Conservation (phyloP, 2,329 filamentous ascomycete species). For the Cladosporium sp. region DNA sequence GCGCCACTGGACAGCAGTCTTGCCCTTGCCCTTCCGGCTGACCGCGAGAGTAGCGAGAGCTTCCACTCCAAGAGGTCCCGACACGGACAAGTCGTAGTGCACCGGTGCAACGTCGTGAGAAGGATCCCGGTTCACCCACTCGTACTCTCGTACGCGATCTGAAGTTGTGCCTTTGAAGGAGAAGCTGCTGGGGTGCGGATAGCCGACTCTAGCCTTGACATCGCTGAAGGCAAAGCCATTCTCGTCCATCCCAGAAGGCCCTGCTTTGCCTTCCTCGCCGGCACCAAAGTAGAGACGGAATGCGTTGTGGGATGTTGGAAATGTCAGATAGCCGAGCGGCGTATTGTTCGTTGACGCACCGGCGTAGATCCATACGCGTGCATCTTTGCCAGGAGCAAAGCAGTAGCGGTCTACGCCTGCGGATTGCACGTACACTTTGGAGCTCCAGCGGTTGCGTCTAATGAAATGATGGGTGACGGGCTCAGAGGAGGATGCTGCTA, state of each 20-base stretch:
- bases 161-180: not conserved
- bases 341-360: not conserved
- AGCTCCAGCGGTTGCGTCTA: constrained; percentile 2
- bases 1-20: not conserved
- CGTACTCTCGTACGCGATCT: not conserved
- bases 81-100: not conserved
- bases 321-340: constrained; percentile 5
- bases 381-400: constrained; percentile 4
- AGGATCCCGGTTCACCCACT: constrained; percentile 1
- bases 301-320: constrained; percentile 5
- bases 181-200: constrained; percentile 3
- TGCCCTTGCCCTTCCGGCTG: not conserved
- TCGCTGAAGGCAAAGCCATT: constrained; percentile 8
- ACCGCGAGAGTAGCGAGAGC: not conserved
- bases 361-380: constrained; percentile 6
- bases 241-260: not conserved
- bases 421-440: constrained; percentile 6
- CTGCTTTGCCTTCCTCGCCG: not conserved
- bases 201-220: constrained; percentile 4
- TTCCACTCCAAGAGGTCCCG: not conserved
- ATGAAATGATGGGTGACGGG: constrained; percentile 2
- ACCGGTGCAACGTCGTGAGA: not conserved
- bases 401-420: constrained; percentile 5
- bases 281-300: constrained; percentile 5
- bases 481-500: not conserved